Conservation (phyloP, 1,284 basidiomycete genomes). For the Omphalotus olearius region DNA sequence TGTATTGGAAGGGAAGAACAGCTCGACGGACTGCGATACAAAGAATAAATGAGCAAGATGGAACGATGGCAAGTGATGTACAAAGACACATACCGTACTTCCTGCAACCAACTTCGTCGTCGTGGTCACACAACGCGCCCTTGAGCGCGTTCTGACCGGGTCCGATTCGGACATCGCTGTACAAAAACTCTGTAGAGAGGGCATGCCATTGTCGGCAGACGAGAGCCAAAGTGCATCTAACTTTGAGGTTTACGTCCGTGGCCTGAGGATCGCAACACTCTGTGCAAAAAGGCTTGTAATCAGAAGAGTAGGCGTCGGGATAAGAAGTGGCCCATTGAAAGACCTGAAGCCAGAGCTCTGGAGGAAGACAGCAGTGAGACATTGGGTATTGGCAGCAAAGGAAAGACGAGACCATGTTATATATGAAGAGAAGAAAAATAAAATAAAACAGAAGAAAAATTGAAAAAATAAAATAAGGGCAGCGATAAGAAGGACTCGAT, state of each 20-base stretch:
- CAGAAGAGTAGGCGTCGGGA: conserved; percentile 21
- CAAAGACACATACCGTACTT: conserved; percentile 25
- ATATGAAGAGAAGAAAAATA: too few relatives aligned
- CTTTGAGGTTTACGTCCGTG: conserved; percentile 22
- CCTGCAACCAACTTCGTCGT: conserved; percentile 24
- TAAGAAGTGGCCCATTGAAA: conserved; percentile 38
- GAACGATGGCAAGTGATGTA: background rate
- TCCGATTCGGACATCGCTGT: conserved; percentile 47
- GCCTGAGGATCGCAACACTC: conserved; percentile 15
- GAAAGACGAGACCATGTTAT: background rate
- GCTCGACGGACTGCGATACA: conserved; percentile 45
- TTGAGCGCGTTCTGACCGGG: conserved; percentile 27
- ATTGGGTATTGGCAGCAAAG: background rate
- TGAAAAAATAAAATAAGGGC: background rate
- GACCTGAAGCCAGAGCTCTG: conserved; percentile 50
- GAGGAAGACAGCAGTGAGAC: conserved; percentile 31
- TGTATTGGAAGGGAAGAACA: conserved; percentile 53
- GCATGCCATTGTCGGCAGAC: conserved; percentile 55
- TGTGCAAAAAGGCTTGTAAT: conserved; percentile 40
- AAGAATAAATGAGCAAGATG: conserved; percentile 4
- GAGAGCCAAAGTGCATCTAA: conserved; percentile 39
- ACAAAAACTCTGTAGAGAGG: conserved; percentile 42
- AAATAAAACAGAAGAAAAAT: too few relatives aligned
- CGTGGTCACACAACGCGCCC: conserved; percentile 23
- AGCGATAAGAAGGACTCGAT: too few relatives aligned